These are phyloP conservation scores for Ustilago bromivora DNA, from an alignment of 1,284 basidiomycete species.

Conservation along the genomic window DNA sequence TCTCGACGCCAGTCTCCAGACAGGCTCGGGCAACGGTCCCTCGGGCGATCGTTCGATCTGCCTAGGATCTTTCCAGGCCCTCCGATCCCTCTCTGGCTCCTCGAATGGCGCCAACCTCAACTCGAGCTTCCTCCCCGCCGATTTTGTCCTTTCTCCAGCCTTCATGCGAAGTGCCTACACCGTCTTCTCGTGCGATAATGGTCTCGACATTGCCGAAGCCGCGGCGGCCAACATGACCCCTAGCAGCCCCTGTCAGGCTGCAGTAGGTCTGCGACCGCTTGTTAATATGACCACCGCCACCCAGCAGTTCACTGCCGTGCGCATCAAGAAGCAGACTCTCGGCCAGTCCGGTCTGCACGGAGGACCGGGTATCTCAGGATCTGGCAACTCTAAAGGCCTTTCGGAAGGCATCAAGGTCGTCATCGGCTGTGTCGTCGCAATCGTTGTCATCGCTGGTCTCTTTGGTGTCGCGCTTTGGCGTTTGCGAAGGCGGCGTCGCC, in stretches of 20 bases:
- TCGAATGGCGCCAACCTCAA: slow-evolving; percentile 38
- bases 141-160: slow-evolving; percentile 60
- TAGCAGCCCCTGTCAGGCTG: slow-evolving; percentile 49
- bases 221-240: slow-evolving; percentile 25
- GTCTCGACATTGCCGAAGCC: slow-evolving; percentile 28
- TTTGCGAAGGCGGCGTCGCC: slow-evolving; percentile 40
- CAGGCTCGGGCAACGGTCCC: slow-evolving; percentile 32
- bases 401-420: slow-evolving; percentile 62
- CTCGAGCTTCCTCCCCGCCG: slow-evolving; percentile 49
- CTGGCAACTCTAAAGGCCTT: slow-evolving; percentile 44
- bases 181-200: slow-evolving; percentile 57
- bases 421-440: slow-evolving; percentile 53
- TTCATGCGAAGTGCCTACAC: slow-evolving; percentile 63
- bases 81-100: slow-evolving; percentile 38
- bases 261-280: slow-evolving; percentile 54
- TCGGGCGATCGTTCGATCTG: slow-evolving; percentile 40
- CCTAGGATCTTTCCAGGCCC: slow-evolving; percentile 63
- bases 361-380: slow-evolving; percentile 20
- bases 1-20: slow-evolving; percentile 54
- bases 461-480: slow-evolving; percentile 56
- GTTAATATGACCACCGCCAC: slow-evolving; percentile 52
- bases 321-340: slow-evolving; percentile 57
- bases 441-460: slow-evolving; percentile 50
- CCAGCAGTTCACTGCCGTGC: slow-evolving; percentile 58
- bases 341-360: slow-evolving; percentile 46